These are phyloP conservation scores for Aspergillus carlsbadensis DNA, from an alignment of 495 filamentous ascomycete genomes.

Conservation along the genomic window DNA sequence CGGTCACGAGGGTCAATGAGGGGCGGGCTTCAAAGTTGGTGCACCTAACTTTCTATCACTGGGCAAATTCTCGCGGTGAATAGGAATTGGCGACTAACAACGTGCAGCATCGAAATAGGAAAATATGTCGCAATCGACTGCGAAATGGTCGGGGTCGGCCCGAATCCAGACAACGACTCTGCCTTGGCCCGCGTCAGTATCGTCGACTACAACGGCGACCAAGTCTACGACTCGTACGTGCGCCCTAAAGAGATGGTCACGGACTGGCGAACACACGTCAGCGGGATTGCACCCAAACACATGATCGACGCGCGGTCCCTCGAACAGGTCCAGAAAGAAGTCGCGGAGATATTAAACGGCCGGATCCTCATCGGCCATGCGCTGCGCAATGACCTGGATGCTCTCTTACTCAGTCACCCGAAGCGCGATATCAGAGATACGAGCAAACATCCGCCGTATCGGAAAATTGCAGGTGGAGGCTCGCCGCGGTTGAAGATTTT, in stretches of 20 bases:
- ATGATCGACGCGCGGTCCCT: slow-evolving; percentile 69
- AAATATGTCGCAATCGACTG: slow-evolving; percentile 94
- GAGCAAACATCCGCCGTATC: slow-evolving; percentile 69
- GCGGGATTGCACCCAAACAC: slow-evolving; percentile 70
- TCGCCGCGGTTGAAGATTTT: slow-evolving; percentile 76
- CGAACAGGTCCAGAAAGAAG: slow-evolving; percentile 68
- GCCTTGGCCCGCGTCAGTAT: slow-evolving; percentile 80
- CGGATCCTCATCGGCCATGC: slow-evolving; percentile 86
- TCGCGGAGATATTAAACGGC: slow-evolving; percentile 68
- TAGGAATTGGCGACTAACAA: slow-evolving; percentile 19
- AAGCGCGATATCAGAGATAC: slow-evolving; percentile 81
- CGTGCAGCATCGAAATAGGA: slow-evolving; percentile 55
- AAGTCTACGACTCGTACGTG: slow-evolving; percentile 91
- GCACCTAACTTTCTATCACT: too few species aligned
- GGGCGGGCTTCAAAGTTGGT: slow-evolving; percentile 48
- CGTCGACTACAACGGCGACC: slow-evolving; percentile 87
- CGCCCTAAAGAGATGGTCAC: slow-evolving; percentile 71
- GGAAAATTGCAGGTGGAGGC: slow-evolving; percentile 69
- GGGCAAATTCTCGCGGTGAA: too few species aligned
- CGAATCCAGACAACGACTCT: slow-evolving; percentile 61
- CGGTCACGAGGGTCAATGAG: slow-evolving; percentile 46
- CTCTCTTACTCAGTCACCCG: slow-evolving; percentile 72
- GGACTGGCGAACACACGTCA: slow-evolving; percentile 85
- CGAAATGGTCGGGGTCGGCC: slow-evolving; percentile 94
- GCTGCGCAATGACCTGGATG: slow-evolving; percentile 81